Evolutionary conservation across 495 filamentous ascomycete species (phyloP), one percentile per base, ranked within the genome.

Genomic region (Haplographium delicatum): DNA sequence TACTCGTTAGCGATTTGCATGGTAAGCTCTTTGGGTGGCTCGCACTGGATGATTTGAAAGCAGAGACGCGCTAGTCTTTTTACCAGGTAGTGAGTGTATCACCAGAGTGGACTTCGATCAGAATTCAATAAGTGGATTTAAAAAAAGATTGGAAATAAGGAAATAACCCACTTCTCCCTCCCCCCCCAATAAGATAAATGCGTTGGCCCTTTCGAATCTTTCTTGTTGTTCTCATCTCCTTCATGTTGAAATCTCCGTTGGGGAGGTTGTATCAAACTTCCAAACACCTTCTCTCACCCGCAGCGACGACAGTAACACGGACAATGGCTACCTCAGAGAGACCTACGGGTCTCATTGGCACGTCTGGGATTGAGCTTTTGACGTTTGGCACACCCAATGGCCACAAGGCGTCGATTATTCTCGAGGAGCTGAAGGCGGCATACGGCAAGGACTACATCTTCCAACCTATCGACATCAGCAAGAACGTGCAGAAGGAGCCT

Each of bases 401-500:
- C 27, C 35, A 55, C 56, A 91, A 91, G 61, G 78, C 81, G 56
- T 86, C 83, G 55, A 88, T 91, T 54, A 71, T 85, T 0, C 73
- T 95, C n/a, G 88, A 95, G 66, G 89, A 94, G 68, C 76, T 91
- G 0, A 72, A 71, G 30, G 68, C 56, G 4, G 69, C 67, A 31
- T 75, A 75, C 42, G 81, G 81, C 18, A 68, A 80, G 20, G 66
- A 74, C 1, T 86, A 84, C 62, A 72, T 72, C 15, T 73, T 72
- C 51, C 73, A 85, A 56, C 75, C 76, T 37, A 76, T 94, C 58
- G 79, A 87, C 53, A 81, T 94, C 54, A 61, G 58, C 42, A 82
- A 85, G 57, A 85, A 87, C 64, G 73, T 68, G 3, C 89, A 94
- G 56, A 94, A 95, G 58, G 79, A 91, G 66, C 75, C 77, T 53